These are phyloP conservation scores for Bruguiera hainesii DNA, from an alignment of 441 rosid genomes.

Conservation along the genomic window DNA sequence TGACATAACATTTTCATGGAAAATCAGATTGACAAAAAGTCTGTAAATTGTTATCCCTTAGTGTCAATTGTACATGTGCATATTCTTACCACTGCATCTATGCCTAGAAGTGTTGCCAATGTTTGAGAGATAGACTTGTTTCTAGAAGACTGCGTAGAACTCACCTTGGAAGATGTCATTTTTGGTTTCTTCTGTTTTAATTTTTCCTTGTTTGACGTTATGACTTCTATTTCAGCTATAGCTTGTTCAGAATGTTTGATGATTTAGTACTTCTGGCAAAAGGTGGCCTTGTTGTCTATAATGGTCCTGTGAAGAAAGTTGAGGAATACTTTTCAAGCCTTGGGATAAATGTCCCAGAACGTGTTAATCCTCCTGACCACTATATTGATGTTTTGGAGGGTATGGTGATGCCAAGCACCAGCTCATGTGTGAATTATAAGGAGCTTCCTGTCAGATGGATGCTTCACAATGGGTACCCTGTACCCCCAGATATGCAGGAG, in stretches of 20 bases:
- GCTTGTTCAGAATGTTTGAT: slow-evolving; percentile 81
- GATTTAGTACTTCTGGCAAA: slow-evolving; percentile 88
- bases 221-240: slow-evolving; percentile 58
- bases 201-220: slow-evolving; percentile 4
- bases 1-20: no score
- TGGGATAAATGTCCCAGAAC: slow-evolving; percentile 82
- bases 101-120: not conserved
- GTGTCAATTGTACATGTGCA: not conserved
- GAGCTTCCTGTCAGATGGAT: slow-evolving; percentile 94
- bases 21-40: no score
- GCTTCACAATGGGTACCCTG: slow-evolving; percentile 69
- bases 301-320: slow-evolving; percentile 68
- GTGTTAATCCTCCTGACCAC: slow-evolving; percentile 90
- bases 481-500: slow-evolving; percentile 70
- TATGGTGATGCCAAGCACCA: slow-evolving; percentile 41
- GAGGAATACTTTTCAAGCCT: slow-evolving; percentile 78
- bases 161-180: slow-evolving; percentile 4
- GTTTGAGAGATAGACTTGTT: not conserved
- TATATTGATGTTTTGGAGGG: slow-evolving; percentile 92
- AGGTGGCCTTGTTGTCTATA: slow-evolving; percentile 85
- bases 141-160: not conserved
- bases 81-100: not conserved
- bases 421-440: slow-evolving; percentile 40
- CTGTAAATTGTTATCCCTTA: not conserved
- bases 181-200: not conserved